These are phyloP conservation scores for Diversispora eburnea DNA, from an alignment of 192 early-diverging fungal species.

Conservation along the genomic window DNA sequence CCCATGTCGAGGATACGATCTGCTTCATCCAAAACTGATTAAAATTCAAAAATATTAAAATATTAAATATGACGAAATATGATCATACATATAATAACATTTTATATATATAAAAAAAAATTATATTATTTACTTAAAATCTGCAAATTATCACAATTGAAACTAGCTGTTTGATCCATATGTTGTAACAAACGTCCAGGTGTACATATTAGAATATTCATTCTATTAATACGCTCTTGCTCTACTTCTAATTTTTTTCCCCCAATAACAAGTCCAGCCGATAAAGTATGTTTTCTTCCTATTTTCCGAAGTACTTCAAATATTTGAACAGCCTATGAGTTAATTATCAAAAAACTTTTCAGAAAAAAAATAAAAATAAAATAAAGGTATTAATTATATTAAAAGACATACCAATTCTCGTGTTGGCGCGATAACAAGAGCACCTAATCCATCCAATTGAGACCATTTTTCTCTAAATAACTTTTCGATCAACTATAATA, in stretches of 20 bases:
- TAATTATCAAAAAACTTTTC: background rate
- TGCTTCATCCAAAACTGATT: slow-evolving; percentile 74
- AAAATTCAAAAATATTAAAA: background rate
- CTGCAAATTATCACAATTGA: slow-evolving; percentile 78
- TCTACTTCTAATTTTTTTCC: slow-evolving; percentile 86
- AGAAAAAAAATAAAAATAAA: background rate
- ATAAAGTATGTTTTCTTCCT: slow-evolving; percentile 69
- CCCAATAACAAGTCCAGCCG: slow-evolving; percentile 94
- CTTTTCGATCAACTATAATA: slow-evolving; percentile 69
- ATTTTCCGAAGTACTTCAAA: slow-evolving; percentile 81
- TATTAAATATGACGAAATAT: background rate
- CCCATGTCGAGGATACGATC: slow-evolving; percentile 85
- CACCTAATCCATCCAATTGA: slow-evolving; percentile 72
- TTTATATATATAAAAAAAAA: slow-evolving; percentile 6
- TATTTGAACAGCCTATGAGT: slow-evolving; percentile 74
- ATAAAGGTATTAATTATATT: background rate
- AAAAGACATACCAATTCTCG: slow-evolving; percentile 56
- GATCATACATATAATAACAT: background rate
- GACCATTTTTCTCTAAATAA: slow-evolving; percentile 85
- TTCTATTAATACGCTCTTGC: slow-evolving; percentile 63
- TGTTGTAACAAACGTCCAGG: slow-evolving; percentile 84
- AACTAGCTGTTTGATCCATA: slow-evolving; percentile 90
- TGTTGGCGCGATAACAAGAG: slow-evolving; percentile 79
- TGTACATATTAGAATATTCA: slow-evolving; percentile 83
- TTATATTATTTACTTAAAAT: slow-evolving; percentile 50